Percentiles rank a stretch among this genome's conserved stretches.
phyloP scores from a whole-genome alignment of 2,329 filamentous ascomycete species.

The Colletotrichum kahawae region DNA sequence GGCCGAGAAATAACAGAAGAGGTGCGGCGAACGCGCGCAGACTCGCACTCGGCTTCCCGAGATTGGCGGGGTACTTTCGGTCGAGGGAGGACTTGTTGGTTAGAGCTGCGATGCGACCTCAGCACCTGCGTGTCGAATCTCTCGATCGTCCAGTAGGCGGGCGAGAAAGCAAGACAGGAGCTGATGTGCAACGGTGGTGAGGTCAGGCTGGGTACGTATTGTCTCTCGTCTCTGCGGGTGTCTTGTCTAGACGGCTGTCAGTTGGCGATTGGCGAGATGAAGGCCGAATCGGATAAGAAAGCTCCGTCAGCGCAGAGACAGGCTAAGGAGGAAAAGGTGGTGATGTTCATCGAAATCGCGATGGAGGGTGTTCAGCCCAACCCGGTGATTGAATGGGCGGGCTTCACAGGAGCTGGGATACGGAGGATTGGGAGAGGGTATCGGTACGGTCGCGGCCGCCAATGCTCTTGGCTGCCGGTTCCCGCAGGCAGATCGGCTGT shows the following conservation, averaged over 20 bases:
- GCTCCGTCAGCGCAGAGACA: not conserved
- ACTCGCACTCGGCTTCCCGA: not conserved
- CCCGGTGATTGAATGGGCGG: not conserved
- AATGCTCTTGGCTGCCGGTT: not conserved
- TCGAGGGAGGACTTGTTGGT: not conserved
- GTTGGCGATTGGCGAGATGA: not conserved
- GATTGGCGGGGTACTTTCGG: not conserved
- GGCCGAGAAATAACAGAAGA: not conserved
- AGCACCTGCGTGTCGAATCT: not conserved
- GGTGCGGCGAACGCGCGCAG: not conserved
- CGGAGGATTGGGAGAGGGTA: not conserved
- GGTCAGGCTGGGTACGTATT: not conserved
- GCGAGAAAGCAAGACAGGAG: not conserved
- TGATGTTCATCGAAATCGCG: not conserved
- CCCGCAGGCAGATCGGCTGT: not conserved
- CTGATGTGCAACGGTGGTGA: slow-evolving; percentile 15
- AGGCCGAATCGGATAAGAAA: not conserved
- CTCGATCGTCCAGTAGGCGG: not conserved
- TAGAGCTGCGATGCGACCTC: not conserved
- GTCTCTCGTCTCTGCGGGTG: not conserved
- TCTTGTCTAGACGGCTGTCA: not conserved
- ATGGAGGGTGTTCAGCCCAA: not conserved
- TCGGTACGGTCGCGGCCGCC: not conserved
- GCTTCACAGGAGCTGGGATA: not conserved
- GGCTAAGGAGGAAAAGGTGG: not conserved